Percentiles rank a stretch among this genome's conserved stretches.
Conservation (phyloP, 345 rosid species). For the Rhizophora apiculata region DNA sequence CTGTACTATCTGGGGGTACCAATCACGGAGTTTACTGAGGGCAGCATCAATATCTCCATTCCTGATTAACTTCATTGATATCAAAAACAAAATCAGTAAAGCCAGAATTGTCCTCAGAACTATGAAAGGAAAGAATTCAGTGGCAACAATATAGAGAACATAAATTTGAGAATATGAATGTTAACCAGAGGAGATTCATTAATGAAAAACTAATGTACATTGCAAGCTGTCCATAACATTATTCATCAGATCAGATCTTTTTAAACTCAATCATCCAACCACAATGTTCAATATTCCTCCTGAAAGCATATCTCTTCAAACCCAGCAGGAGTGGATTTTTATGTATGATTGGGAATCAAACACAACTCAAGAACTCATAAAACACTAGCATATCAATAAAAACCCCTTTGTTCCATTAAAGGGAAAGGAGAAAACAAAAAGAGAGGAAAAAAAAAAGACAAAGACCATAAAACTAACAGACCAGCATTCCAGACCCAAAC, state of each 20-base stretch:
- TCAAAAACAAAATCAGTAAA: constrained; percentile 25
- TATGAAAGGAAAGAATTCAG: background rate
- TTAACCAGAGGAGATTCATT: background rate
- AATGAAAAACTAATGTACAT: background rate
- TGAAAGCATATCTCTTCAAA: background rate
- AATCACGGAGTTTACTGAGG: constrained; percentile 54
- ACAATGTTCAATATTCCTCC: background rate
- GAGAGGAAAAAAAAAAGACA: too few relatives aligned
- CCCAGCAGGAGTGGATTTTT: too few relatives aligned
- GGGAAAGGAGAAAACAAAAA: too few relatives aligned
- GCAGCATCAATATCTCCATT: constrained; percentile 79
- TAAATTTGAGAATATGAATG: background rate
- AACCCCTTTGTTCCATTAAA: too few relatives aligned
- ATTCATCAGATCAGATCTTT: constrained; percentile 1
- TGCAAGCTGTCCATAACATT: background rate
- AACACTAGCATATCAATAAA: too few relatives aligned
- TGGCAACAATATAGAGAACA: background rate
- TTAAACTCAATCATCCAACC: background rate
- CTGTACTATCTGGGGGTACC: constrained; percentile 87
- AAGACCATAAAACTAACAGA: too few relatives aligned
- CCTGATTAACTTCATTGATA: constrained; percentile 61
- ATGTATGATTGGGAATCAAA: too few relatives aligned
- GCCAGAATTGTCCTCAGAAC: background rate
- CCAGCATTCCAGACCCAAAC: too few relatives aligned
- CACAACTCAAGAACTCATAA: too few relatives aligned